Evolutionary conservation across 1,284 basidiomycete species (phyloP).

Genomic region (Clitocybe nebularis): DNA sequence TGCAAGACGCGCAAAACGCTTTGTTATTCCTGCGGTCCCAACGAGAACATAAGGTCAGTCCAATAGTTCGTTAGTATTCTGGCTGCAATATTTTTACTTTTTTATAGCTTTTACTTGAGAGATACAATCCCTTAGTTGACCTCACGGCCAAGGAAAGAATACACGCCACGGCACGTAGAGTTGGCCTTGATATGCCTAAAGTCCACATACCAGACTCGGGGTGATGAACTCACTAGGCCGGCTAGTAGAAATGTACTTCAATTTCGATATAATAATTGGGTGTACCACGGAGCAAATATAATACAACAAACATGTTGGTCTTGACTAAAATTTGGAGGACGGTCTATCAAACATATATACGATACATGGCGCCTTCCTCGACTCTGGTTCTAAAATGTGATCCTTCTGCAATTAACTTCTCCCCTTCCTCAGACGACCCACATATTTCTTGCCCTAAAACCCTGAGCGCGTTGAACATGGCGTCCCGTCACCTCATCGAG

Average conservation of each 20-base stretch:
- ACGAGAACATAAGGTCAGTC: constrained; percentile 45
- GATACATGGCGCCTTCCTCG: constrained; percentile 24
- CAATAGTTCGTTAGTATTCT: neutral
- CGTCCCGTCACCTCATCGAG: constrained; percentile 43
- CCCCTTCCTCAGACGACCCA: constrained; percentile 33
- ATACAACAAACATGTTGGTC: constrained; percentile 17
- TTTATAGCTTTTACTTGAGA: constrained; percentile 63
- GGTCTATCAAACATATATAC: constrained; percentile 23
- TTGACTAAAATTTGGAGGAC: constrained; percentile 16
- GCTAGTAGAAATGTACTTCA: neutral
- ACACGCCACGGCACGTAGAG: constrained; percentile 79
- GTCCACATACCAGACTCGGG: constrained; percentile 20
- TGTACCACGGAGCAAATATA: constrained; percentile 13
- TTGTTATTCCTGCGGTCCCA: constrained; percentile 73
- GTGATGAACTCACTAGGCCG: neutral
- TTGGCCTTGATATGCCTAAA: constrained; percentile 75
- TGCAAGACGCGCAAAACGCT: constrained; percentile 59
- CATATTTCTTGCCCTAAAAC: constrained; percentile 43
- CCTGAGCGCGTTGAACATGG: constrained; percentile 40
- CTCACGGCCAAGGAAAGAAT: constrained; percentile 78
- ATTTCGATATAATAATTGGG: neutral
- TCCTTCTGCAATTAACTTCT: constrained; percentile 51
- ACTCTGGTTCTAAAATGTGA: constrained; percentile 53
- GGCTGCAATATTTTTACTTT: neutral
- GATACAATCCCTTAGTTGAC: constrained; percentile 84